Percentiles rank a stretch among this genome's conserved stretches.
Evolutionary conservation across 2,329 filamentous ascomycete species (phyloP).

Genomic region (Cytospora chrysosperma): DNA sequence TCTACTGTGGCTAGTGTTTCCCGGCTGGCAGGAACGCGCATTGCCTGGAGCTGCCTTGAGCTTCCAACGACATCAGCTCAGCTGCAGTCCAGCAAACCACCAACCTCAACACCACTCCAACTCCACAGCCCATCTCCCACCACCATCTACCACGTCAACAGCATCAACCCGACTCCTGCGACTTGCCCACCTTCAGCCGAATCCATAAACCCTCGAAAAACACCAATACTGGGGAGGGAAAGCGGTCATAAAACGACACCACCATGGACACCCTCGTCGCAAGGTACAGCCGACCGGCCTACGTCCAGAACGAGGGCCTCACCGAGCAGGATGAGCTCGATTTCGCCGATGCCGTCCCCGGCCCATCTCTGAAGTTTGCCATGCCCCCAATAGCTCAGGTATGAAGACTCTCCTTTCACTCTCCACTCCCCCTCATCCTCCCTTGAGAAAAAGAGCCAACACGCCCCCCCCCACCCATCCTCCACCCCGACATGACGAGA

Average conservation of each 20-base stretch:
- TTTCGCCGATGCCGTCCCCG: constrained; percentile 66
- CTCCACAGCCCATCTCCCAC: constrained; percentile 4
- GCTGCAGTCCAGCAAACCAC: constrained; percentile 15
- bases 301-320: constrained; percentile 69
- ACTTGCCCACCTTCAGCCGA: neutral
- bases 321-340: constrained; percentile 73
- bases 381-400: constrained; percentile 92
- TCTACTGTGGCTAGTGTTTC: neutral
- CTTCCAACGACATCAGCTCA: constrained; percentile 21
- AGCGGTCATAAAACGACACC: constrained; percentile 44
- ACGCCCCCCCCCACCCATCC: neutral
- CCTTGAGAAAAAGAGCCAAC: neutral
- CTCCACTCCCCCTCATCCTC: neutral
- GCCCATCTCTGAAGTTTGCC: constrained; percentile 88
- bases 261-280: constrained; percentile 90
- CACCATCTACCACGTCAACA: constrained; percentile 2
- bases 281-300: constrained; percentile 80
- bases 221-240: constrained; percentile 66
- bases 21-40: constrained; percentile 25
- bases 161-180: neutral
- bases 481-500: constrained; percentile 13
- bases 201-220: constrained; percentile 58
- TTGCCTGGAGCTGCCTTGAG: constrained; percentile 26
- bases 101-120: constrained; percentile 14
- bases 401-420: constrained; percentile 37